Conservation (phyloP, 345 rosid species). For the Melaleuca quinquenervia region DNA sequence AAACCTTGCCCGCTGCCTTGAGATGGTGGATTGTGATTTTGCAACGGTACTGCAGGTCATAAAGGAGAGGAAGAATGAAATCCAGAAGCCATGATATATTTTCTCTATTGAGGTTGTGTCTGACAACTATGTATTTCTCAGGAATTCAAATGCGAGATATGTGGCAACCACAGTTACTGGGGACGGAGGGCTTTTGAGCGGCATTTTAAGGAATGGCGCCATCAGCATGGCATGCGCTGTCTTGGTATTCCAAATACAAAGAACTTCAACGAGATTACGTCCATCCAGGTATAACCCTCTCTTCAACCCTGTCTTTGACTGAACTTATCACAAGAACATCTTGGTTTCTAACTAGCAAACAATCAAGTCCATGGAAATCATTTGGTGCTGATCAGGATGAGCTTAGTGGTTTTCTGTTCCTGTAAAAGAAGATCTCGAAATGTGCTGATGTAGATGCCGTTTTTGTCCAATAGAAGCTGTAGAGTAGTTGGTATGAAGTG, state of each 20-base stretch:
- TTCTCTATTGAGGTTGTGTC: not conserved
- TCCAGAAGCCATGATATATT: not conserved
- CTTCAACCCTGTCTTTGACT: not conserved
- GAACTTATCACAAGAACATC: not conserved
- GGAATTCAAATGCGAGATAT: slow-evolving; percentile 97
- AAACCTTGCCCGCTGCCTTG: not conserved
- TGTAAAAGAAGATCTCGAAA: not conserved
- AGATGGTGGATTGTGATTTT: not conserved
- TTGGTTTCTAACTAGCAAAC: not conserved
- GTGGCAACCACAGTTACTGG: slow-evolving; percentile 94
- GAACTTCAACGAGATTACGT: slow-evolving; percentile 94
- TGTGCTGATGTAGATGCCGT: not conserved
- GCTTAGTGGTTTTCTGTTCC: not conserved
- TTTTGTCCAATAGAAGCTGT: not conserved
- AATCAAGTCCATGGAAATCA: not conserved
- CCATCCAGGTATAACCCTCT: slow-evolving; percentile 48
- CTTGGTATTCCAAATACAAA: slow-evolving; percentile 98
- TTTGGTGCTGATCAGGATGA: not conserved
- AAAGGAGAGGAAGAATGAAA: not conserved
- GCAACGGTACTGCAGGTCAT: not conserved
- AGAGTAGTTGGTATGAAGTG: not conserved
- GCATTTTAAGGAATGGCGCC: slow-evolving; percentile 96
- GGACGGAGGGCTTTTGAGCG: slow-evolving; percentile 97
- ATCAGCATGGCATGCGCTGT: slow-evolving; percentile 99
- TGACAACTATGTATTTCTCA: slow-evolving; percentile 3